phyloP scores from a whole-genome alignment of 768 basidiomycete genomes.

The Pleurotus eryngii region DNA sequence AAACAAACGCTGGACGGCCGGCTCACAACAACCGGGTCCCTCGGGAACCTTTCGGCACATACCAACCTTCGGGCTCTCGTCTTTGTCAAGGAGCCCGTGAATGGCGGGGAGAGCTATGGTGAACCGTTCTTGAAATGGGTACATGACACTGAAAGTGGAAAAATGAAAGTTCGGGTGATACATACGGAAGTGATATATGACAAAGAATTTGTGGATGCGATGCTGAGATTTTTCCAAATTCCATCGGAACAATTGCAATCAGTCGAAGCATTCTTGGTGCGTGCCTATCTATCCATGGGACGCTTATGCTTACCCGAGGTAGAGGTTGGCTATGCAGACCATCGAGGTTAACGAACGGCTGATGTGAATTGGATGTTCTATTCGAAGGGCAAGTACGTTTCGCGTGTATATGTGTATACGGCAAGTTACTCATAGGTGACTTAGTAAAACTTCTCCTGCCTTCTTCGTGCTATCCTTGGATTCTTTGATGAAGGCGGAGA shows the following conservation, averaged over 20 bases:
- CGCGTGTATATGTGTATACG: background rate
- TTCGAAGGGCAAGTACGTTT: too few species aligned
- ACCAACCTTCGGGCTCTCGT: background rate
- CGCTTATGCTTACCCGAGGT: background rate
- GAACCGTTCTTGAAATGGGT: background rate
- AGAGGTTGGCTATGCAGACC: background rate
- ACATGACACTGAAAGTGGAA: background rate
- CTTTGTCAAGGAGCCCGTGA: background rate
- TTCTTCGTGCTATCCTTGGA: slow-evolving; percentile 61
- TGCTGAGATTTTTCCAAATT: background rate
- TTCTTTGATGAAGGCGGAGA: slow-evolving; percentile 73
- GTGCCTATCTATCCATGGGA: background rate
- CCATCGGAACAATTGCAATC: background rate
- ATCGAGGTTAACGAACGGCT: background rate
- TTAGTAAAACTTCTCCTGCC: slow-evolving; percentile 29
- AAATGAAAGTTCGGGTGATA: background rate
- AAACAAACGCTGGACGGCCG: background rate
- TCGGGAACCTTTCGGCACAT: background rate
- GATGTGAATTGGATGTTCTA: too few species aligned
- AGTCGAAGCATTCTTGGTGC: background rate
- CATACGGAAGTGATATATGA: background rate
- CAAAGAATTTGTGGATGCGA: background rate
- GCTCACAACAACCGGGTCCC: background rate
- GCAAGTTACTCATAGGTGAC: background rate
- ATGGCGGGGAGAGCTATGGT: background rate